phyloP scores from a whole-genome alignment of 306 rosid genomes.

The Quercus robur region DNA sequence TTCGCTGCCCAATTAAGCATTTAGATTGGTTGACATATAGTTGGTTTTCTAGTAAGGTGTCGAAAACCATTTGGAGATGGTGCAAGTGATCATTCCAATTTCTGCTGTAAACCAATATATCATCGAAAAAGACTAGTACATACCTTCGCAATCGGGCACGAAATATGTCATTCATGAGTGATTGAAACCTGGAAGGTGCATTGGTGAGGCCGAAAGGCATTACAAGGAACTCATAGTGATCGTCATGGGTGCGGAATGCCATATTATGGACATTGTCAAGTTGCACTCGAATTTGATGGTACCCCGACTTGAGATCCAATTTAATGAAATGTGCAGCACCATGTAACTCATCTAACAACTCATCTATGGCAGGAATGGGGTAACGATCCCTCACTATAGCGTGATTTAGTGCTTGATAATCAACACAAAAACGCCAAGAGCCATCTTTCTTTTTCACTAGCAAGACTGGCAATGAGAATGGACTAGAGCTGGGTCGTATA shows the following conservation, averaged over 20 bases:
- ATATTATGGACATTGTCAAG: background rate
- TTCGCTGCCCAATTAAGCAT: too few species aligned
- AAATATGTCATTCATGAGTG: too few species aligned
- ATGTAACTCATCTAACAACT: background rate
- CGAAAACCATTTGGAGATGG: too few species aligned
- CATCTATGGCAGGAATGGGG: background rate
- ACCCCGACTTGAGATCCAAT: background rate
- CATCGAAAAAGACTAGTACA: too few species aligned
- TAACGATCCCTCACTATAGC: background rate
- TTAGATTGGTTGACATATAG: too few species aligned
- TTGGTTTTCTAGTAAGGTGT: too few species aligned
- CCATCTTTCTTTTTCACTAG: background rate
- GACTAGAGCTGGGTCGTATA: background rate
- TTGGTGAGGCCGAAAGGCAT: too few species aligned
- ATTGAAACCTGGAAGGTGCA: too few species aligned
- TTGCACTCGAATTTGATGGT: background rate
- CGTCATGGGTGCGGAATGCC: background rate
- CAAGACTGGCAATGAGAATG: background rate
- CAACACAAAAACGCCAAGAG: background rate
- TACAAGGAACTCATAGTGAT: too few species aligned
- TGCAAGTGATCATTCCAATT: too few species aligned
- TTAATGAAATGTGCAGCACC: background rate
- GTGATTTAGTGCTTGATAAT: background rate
- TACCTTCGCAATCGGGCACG: too few species aligned
- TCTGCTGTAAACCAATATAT: too few species aligned